Evolutionary conservation across 208 protist species (phyloP), one percentile per base, ranked within the genome.

Genomic region (Trypanosoma congolense): DNA sequence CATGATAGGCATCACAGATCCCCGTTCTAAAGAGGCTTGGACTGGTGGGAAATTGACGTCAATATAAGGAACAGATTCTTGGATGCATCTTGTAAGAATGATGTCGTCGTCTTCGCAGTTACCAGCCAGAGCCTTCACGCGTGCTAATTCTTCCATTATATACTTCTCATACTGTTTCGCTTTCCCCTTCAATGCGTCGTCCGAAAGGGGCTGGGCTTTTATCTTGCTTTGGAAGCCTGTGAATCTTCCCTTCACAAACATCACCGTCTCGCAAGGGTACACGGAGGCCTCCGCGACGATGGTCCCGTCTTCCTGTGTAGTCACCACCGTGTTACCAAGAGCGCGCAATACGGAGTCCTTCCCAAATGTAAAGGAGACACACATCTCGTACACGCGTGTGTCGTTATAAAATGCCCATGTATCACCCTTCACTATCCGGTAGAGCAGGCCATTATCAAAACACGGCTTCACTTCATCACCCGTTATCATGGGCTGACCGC

Each of bases 161-260:
- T 24, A 12, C 29, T 56, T 28, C 8, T 49, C 9, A 19, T 57
- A 67, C 2, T 30, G 0, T 24, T 42, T 29, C n/a, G 29, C 45
- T 35, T 42, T 54, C 12, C 3, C 9, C 29, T 58, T 24, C n/a
- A 67, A 40, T 40, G 53, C 54, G 19, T 82, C 77, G 28, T 87
- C 79, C 4, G 78, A 65, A 29, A 93, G 56, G 3, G 85, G 78
- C 51, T 79, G 47, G 26, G 75, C 60, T 25, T 75, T 66, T 33
- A 81, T 81, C 31, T 66, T 51, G 35, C 63, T 61, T 21, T 53
- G 40, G 21, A 54, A 60, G 6, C 66, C 44, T 9, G 54, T 4
- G 22, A 70, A 35, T 14, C 35, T 36, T n/a, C 64, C 62, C 16
- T 42, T 69, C 1, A 61, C 54, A 50, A 49, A 57, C 49, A 68